Percentiles rank a stretch among this genome's conserved stretches.
Conservation (phyloP, 2,329 filamentous ascomycete species). For the Penicillium hesseltinei region DNA sequence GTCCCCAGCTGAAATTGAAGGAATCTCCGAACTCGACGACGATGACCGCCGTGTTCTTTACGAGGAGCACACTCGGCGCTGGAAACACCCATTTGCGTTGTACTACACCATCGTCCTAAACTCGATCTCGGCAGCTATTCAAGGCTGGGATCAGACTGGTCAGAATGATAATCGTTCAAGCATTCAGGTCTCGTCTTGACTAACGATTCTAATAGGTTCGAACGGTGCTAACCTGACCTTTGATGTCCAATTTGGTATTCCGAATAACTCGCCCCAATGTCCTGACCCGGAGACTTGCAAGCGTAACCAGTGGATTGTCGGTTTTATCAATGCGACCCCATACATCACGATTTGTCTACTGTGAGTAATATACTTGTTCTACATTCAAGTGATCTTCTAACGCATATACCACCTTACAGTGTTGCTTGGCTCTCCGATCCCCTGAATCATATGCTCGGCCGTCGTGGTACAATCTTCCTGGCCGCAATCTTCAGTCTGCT, state of each 20-base stretch:
- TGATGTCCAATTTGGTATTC: constrained; percentile 22
- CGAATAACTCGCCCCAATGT: constrained; percentile 17
- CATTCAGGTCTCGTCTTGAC: not conserved
- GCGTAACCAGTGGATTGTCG: constrained; percentile 57
- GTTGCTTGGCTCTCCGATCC: constrained; percentile 22
- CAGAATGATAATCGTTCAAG: not conserved
- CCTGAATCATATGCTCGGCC: constrained; percentile 18
- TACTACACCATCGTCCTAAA: constrained; percentile 52
- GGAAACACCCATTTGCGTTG: constrained; percentile 48
- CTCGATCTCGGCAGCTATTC: constrained; percentile 53
- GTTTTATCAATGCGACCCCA: constrained; percentile 58
- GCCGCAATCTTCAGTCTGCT: constrained; percentile 19
- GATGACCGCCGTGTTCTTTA: constrained; percentile 43
- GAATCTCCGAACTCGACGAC: constrained; percentile 59
- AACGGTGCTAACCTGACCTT: constrained; percentile 26
- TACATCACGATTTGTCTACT: constrained; percentile 52
- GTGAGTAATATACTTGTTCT: constrained; percentile 31
- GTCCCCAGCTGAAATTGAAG: constrained; percentile 62
- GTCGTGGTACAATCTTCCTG: constrained; percentile 20
- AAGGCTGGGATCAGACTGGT: constrained; percentile 51
- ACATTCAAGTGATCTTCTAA: not conserved
- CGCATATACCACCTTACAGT: not conserved
- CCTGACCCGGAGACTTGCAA: constrained; percentile 25
- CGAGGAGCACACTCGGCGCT: constrained; percentile 48
- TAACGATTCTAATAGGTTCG: constrained; percentile 11